Evolutionary conservation across 176 grass and related monocot species (phyloP), one percentile per base, ranked within the genome.

Genomic region (Bonia amplexicaulis): DNA sequence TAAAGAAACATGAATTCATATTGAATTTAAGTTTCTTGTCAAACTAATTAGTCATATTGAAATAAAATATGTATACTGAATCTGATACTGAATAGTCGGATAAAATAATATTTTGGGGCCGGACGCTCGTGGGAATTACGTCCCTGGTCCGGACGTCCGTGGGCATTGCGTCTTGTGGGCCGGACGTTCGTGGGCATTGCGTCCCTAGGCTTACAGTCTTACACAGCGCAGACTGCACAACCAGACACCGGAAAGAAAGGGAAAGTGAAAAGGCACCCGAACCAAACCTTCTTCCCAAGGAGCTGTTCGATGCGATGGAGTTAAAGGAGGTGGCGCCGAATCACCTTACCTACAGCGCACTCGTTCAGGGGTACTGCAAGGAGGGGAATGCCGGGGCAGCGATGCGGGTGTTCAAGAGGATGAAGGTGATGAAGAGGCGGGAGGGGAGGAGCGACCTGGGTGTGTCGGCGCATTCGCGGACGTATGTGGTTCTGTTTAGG

Each of bases 351-450:
- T 96, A 92, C 83, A 79, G 85, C 45, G 59, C 90, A 5, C 83
- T 99, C 25, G 91, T 99, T 68, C 81, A 60, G 78, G 96, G 96
- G 1, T 99, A 90, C 85, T 94, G 88, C 78, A 90, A 89, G 67
- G 91, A 96, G 86, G 90, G 84, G 5, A 86, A 92, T 37, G 81
- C 74, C 0, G 74, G 80, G 45, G 62, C 88, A 11, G 93, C 90
- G 1, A 45, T 92, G 57, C 66, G 79, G 10, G 85, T 92, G 78
- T 96, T 94, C 79, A 95, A 94, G 87, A 95, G 78, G 82, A 94
- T 99, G 91, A 99, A 92, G 75, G 83, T 86, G 57, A 82, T 89
- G 84, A 96, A 99, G 74, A 91, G 91, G 74, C 74, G 76, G 6
- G 92, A 93, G 65, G 90, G 93, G 3, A 96, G 86, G 19, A 91